These are phyloP conservation scores for Periconia sp. DNA, from an alignment of 2,329 filamentous ascomycete species.

Conservation along the genomic window DNA sequence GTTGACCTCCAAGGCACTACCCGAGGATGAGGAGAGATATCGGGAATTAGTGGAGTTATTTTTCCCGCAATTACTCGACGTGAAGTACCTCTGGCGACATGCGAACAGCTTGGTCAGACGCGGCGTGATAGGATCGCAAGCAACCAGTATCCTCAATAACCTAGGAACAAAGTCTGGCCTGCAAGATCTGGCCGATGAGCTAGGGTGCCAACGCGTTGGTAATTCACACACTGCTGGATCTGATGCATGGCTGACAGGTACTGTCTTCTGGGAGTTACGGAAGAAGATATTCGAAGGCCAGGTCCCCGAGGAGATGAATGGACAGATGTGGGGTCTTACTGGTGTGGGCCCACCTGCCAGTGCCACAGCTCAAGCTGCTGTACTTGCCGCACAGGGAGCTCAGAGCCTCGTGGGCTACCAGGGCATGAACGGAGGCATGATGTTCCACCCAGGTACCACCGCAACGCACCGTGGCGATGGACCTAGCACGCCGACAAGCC, in stretches of 20 bases:
- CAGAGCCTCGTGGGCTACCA: slow-evolving; percentile 37
- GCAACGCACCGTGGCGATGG: slow-evolving; percentile 51
- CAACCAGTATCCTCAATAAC: slow-evolving; percentile 77
- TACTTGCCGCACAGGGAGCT: slow-evolving; percentile 51
- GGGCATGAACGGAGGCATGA: slow-evolving; percentile 44
- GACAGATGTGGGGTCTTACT: slow-evolving; percentile 92
- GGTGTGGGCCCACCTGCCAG: slow-evolving; percentile 61
- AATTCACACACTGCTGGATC: slow-evolving; percentile 91
- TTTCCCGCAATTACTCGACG: slow-evolving; percentile 92
- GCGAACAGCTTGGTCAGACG: slow-evolving; percentile 70
- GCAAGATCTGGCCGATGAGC: slow-evolving; percentile 90
- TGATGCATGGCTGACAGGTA: slow-evolving; percentile 90
- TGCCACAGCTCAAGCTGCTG: slow-evolving; percentile 57
- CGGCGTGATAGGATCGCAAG: slow-evolving; percentile 50
- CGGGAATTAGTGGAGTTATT: slow-evolving; percentile 87
- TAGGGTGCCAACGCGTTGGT: slow-evolving; percentile 88
- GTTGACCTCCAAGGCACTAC: slow-evolving; percentile 80
- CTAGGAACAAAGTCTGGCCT: slow-evolving; percentile 91
- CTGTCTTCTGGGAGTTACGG: slow-evolving; percentile 92
- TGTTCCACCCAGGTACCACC: slow-evolving; percentile 49
- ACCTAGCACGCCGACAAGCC: slow-evolving; percentile 73
- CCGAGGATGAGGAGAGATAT: slow-evolving; percentile 89
- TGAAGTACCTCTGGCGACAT: slow-evolving; percentile 96
- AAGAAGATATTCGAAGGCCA: slow-evolving; percentile 85
- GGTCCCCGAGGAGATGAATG: slow-evolving; percentile 79